Percentiles rank a stretch among this genome's conserved stretches.
Conservation (phyloP, 164 flowering plant species). For the Piper betle region DNA sequence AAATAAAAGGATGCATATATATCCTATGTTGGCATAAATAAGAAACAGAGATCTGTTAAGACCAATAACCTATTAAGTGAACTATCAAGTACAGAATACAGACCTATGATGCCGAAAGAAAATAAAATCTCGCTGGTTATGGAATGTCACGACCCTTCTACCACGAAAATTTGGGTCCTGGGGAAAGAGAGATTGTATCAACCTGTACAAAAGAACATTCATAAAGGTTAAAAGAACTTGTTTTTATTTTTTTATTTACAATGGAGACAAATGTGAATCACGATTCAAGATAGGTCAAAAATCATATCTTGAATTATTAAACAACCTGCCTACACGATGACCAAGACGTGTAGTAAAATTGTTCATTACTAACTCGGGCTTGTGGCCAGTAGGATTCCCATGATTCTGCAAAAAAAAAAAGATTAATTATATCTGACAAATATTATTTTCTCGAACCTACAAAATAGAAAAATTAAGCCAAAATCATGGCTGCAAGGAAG, state of each 20-base stretch:
- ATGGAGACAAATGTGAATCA: background rate
- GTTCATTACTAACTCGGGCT: conserved; percentile 69
- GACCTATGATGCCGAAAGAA: conserved; percentile 95
- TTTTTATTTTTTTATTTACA: background rate
- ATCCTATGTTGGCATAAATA: background rate
- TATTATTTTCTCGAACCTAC: background rate
- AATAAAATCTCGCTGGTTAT: conserved; percentile 89
- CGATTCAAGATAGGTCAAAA: background rate
- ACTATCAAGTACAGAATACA: conserved; percentile 9
- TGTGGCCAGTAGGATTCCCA: conserved; percentile 86
- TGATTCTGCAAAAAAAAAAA: conserved; percentile 50
- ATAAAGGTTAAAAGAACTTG: conserved; percentile 4
- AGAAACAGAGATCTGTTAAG: background rate
- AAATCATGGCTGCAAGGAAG: no score
- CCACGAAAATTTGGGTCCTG: conserved; percentile 82
- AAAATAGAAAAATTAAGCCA: background rate
- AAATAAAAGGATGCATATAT: background rate
- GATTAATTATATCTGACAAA: background rate
- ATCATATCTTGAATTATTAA: conserved; percentile 1
- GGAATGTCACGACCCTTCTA: conserved; percentile 88
- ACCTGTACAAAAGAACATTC: conserved; percentile 23
- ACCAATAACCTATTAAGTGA: background rate
- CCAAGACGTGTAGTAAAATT: conserved; percentile 90
- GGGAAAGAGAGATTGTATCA: conserved; percentile 79
- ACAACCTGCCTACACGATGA: conserved; percentile 79